Evolutionary conservation across 306 rosid species (phyloP).

Genomic region (Myrica gale): DNA sequence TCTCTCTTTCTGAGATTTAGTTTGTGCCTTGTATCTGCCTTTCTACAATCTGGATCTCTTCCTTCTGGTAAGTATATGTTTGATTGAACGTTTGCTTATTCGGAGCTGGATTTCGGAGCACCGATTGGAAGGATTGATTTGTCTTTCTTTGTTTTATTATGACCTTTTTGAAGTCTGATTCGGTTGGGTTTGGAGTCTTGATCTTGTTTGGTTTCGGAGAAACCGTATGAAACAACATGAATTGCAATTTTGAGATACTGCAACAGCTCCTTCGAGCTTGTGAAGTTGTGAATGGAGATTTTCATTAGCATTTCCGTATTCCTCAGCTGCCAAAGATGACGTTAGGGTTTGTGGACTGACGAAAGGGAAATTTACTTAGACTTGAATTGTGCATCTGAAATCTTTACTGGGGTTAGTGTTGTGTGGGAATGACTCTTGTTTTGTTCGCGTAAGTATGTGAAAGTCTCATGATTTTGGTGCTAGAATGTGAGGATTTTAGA

Average conservation of each 20-base stretch:
- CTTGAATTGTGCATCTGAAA: background rate
- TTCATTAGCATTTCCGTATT: background rate
- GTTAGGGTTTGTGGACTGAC: constrained; percentile 24
- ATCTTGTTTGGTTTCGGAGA: constrained; percentile 12
- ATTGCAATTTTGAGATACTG: background rate
- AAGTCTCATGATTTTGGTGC: background rate
- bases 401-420: background rate
- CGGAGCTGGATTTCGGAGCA: background rate
- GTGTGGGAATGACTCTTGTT: background rate
- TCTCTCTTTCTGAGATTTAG: background rate
- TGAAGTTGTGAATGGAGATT: background rate
- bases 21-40: background rate
- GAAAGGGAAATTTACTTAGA: background rate
- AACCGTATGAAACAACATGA: background rate
- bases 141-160: background rate
- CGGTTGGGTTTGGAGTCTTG: background rate
- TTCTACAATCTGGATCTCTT: constrained; percentile 9
- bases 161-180: constrained; percentile 9
- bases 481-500: background rate
- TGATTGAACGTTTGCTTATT: background rate
- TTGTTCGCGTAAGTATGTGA: background rate
- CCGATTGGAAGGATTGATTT: background rate
- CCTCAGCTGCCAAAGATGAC: constrained; percentile 18
- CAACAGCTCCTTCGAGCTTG: background rate
- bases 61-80: background rate